Conservation (phyloP, 768 basidiomycete genomes). For the Guyanaporus albipodus region DNA sequence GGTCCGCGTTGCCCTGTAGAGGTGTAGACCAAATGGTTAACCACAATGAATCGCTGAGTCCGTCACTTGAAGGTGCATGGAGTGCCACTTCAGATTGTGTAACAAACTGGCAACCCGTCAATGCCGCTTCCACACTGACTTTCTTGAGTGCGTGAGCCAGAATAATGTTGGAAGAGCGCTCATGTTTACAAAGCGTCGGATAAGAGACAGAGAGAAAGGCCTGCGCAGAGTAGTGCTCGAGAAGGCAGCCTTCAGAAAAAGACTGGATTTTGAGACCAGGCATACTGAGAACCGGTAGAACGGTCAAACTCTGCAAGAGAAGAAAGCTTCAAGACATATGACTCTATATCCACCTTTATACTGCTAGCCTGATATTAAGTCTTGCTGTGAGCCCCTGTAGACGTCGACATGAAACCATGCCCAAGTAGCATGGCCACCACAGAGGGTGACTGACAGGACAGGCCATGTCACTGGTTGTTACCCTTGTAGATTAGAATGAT, state of each 20-base stretch:
- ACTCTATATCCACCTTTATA: constrained; percentile 7
- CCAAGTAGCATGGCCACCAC: neutral
- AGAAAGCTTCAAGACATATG: neutral
- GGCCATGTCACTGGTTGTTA: neutral
- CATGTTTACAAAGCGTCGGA: constrained; percentile 40
- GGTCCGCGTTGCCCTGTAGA: constrained; percentile 26
- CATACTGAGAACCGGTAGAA: constrained; percentile 12
- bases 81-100: constrained; percentile 32
- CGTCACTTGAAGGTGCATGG: constrained; percentile 19
- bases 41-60: constrained; percentile 39
- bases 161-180: constrained; percentile 50
- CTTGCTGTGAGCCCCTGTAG: constrained; percentile 24
- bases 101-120: constrained; percentile 36
- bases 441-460: constrained; percentile 13
- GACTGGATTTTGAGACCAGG: constrained; percentile 30
- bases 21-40: constrained; percentile 44
- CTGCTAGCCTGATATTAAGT: neutral
- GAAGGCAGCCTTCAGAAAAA: constrained; percentile 23
- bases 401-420: constrained; percentile 12
- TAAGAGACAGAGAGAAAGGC: constrained; percentile 41
- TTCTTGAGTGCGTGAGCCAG: constrained; percentile 47
- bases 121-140: constrained; percentile 34
- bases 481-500: neutral
- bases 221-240: constrained; percentile 38
- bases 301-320: neutral